Evolutionary conservation across 331 rosid genomes (phyloP).

Genomic region (Telfairia occidentalis): DNA sequence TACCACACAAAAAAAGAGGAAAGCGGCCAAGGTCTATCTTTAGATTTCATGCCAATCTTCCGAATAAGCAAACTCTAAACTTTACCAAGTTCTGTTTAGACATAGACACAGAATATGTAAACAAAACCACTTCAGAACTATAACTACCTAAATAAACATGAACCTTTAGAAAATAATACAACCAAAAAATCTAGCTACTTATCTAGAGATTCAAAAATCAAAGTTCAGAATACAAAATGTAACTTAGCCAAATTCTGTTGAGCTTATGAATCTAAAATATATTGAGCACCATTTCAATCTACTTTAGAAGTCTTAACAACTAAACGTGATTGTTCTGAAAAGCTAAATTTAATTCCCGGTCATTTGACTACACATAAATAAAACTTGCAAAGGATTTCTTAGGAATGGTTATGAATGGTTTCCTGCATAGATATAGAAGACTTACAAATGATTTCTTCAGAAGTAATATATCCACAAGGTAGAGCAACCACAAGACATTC

Average conservation of each 20-base stretch:
- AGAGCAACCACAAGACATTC: constrained; percentile 76
- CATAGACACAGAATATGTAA: background rate
- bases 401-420: background rate
- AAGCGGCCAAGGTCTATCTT: background rate
- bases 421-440: constrained; percentile 8
- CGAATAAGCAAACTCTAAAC: background rate
- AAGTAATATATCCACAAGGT: constrained; percentile 74
- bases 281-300: background rate
- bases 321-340: background rate
- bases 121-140: background rate
- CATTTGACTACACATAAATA: background rate
- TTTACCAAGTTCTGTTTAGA: background rate
- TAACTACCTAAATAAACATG: background rate
- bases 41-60: background rate
- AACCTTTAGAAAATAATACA: background rate
- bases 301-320: background rate
- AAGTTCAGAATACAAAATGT: background rate
- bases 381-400: constrained; percentile 75
- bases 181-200: background rate
- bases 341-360: background rate
- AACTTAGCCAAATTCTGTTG: background rate
- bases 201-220: background rate
- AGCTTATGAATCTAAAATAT: background rate
- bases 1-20: background rate
- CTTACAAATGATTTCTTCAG: constrained; percentile 85